A percentile compares a stretch with the other conserved stretches of the same genome.
These are phyloP conservation scores for Cytospora mali DNA, from an alignment of 2,329 filamentous ascomycete species.

Conservation along the genomic window DNA sequence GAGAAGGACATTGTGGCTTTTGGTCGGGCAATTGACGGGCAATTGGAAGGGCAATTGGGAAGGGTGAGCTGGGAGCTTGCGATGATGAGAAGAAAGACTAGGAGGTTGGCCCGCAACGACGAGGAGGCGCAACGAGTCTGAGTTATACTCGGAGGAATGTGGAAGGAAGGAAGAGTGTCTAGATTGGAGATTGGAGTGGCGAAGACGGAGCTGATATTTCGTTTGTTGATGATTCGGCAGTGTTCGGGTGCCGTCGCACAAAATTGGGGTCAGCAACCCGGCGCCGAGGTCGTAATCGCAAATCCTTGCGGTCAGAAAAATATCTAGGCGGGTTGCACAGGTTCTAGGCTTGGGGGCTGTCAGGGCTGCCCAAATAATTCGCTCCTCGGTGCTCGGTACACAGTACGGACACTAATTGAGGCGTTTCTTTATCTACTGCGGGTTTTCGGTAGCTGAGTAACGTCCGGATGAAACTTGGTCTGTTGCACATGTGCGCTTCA, in stretches of 20 bases:
- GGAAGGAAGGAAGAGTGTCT: background rate
- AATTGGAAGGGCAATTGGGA: background rate
- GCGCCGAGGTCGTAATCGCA: slow-evolving; percentile 17
- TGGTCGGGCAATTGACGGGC: background rate
- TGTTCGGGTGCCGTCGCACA: slow-evolving; percentile 20
- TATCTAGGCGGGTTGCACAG: background rate
- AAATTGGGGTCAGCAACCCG: slow-evolving; percentile 16
- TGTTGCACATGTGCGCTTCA: background rate
- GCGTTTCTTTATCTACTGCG: background rate
- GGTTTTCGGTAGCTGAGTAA: background rate
- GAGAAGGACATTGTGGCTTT: slow-evolving; percentile 63
- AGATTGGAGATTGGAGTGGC: slow-evolving; percentile 20
- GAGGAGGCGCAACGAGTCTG: background rate
- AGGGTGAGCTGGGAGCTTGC: slow-evolving; percentile 4
- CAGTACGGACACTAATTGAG: background rate
- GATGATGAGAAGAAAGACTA: background rate
- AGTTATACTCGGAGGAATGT: slow-evolving; percentile 2
- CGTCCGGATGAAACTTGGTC: background rate
- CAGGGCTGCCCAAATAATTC: no score
- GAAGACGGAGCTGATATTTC: slow-evolving; percentile 15
- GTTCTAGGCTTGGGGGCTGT: background rate
- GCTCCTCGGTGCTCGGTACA: slow-evolving; percentile 19
- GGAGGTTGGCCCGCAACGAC: background rate
- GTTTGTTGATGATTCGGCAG: slow-evolving; percentile 1
- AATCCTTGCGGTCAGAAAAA: slow-evolving; percentile 1